A percentile compares a stretch with the other conserved stretches of the same genome.
Conservation (phyloP, 768 basidiomycete genomes). For the Cystoderma amianthinum region DNA sequence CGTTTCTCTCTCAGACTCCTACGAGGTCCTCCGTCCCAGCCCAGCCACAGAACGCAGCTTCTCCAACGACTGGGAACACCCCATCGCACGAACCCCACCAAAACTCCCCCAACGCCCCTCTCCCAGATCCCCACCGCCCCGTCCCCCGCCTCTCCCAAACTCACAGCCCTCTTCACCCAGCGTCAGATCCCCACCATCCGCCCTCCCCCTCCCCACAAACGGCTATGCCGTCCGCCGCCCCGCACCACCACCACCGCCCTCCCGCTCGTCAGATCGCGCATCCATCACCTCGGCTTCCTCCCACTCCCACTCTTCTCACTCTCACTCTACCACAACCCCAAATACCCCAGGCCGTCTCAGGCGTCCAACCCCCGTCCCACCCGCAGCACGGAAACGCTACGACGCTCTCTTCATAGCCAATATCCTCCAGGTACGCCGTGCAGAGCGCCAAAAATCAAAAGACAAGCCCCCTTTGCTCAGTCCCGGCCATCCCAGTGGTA, state of each 20-base stretch:
- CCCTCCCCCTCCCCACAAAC: constrained; percentile 24
- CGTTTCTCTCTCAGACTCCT: constrained; percentile 62
- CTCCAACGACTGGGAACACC: constrained; percentile 43
- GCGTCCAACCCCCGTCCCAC: constrained; percentile 64
- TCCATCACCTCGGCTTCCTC: constrained; percentile 41
- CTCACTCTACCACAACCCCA: too few species aligned
- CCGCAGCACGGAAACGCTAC: constrained; percentile 57
- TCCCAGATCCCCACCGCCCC: constrained; percentile 17
- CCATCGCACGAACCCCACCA: constrained; percentile 34
- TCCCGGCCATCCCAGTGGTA: constrained; percentile 31
- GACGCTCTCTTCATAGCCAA: constrained; percentile 62
- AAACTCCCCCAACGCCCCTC: constrained; percentile 40
- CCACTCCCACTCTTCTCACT: constrained; percentile 21
- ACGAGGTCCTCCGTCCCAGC: constrained; percentile 60
- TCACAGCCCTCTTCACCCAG: constrained; percentile 18
- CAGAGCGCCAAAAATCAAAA: constrained; percentile 14
- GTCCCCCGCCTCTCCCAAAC: constrained; percentile 18
- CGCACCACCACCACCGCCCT: constrained; percentile 32
- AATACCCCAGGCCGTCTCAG: constrained; percentile 15
- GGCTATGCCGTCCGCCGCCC: constrained; percentile 33
- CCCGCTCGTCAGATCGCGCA: constrained; percentile 55
- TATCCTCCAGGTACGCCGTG: constrained; percentile 39
- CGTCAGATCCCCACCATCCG: constrained; percentile 23
- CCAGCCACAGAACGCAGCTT: constrained; percentile 40
- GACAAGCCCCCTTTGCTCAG: constrained; percentile 25